phyloP scores from a whole-genome alignment of 1,139 yeast genomes.

The Taiozyma sp. region DNA sequence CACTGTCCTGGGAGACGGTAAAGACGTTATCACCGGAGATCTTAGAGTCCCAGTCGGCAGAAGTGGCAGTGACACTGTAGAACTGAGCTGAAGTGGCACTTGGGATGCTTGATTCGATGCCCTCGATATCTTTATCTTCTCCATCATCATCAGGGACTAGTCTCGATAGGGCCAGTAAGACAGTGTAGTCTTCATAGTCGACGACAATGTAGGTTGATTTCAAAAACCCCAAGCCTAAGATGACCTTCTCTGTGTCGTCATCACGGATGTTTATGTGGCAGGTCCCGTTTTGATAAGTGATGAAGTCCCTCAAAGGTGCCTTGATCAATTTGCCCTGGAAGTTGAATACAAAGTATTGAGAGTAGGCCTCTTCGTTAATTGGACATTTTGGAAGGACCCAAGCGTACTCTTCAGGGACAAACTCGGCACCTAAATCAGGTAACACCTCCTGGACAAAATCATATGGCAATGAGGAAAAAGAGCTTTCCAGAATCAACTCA shows the following conservation, averaged over 20 bases:
- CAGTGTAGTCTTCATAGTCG: slow-evolving; percentile 49
- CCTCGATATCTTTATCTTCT: slow-evolving; percentile 38
- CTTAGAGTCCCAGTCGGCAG: slow-evolving; percentile 1
- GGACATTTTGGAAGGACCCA: neutral
- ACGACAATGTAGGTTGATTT: slow-evolving; percentile 74
- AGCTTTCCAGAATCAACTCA: neutral
- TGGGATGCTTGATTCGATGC: slow-evolving; percentile 36
- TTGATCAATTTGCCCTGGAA: neutral
- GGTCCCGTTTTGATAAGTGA: neutral
- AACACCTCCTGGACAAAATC: slow-evolving; percentile 16
- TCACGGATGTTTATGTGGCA: neutral
- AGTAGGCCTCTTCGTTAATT: neutral
- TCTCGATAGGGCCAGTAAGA: slow-evolving; percentile 64
- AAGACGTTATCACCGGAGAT: neutral
- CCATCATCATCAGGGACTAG: slow-evolving; percentile 19
- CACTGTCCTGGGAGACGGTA: neutral
- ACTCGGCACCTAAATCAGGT: neutral
- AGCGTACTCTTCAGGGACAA: neutral
- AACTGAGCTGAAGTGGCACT: slow-evolving; percentile 29
- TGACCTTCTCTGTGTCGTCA: slow-evolving; percentile 19
- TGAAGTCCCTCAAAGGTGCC: neutral
- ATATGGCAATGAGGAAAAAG: slow-evolving; percentile 31
- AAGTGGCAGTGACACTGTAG: slow-evolving; percentile 29
- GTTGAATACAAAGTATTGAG: neutral
- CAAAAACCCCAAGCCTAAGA: slow-evolving; percentile 69